Evolutionary conservation across 2,329 filamentous ascomycete genomes (phyloP).

Genomic region (Epichloe sp.): DNA sequence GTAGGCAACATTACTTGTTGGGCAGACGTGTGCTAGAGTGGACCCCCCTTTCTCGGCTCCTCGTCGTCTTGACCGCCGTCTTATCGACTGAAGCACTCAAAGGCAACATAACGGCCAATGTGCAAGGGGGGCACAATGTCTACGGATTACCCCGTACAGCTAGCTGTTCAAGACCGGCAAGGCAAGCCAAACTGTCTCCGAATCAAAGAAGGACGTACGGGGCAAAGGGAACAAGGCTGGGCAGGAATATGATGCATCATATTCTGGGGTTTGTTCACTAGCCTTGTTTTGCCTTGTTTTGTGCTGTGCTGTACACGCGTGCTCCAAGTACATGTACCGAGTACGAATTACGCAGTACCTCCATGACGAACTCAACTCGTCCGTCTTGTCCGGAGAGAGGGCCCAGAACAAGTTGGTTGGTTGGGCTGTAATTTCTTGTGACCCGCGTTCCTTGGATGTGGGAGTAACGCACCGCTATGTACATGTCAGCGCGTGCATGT

Average conservation of each 20-base stretch:
- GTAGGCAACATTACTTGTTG: too few relatives aligned
- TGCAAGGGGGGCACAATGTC: not conserved
- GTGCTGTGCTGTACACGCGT: not conserved
- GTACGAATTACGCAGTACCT: too few relatives aligned
- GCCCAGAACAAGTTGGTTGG: too few relatives aligned
- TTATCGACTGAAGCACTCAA: too few relatives aligned
- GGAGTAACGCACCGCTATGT: not conserved
- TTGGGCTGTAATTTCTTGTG: too few relatives aligned
- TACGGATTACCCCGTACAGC: too few relatives aligned
- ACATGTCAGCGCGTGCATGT: not conserved
- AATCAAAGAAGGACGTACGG: not conserved
- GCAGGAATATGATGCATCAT: conserved; percentile 1
- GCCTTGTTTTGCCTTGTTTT: not conserved
- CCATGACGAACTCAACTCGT: too few relatives aligned
- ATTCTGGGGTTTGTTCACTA: not conserved
- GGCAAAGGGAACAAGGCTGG: not conserved
- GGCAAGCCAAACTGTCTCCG: not conserved
- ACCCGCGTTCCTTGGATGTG: too few relatives aligned
- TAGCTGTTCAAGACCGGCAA: not conserved
- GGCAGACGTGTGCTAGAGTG: too few relatives aligned
- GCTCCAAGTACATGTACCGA: too few relatives aligned
- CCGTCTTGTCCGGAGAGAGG: too few relatives aligned
- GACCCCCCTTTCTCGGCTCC: not conserved
- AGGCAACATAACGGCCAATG: not conserved
- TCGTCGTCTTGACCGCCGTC: not conserved